These are phyloP conservation scores for Saccharomycopsis capsularis DNA, from an alignment of 805 yeast species.

Conservation along the genomic window DNA sequence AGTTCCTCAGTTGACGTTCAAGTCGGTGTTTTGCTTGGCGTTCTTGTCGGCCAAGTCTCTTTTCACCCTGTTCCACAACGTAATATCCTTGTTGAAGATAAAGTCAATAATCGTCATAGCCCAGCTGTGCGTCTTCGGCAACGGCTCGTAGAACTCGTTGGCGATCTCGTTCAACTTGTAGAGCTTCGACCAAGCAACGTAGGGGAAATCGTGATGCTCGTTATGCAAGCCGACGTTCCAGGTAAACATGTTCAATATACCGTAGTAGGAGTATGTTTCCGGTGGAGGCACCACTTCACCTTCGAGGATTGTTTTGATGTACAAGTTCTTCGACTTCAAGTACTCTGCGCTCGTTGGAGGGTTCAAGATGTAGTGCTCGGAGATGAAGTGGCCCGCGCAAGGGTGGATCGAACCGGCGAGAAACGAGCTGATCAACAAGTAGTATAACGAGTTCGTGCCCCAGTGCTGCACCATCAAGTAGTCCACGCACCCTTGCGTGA, in stretches of 20 bases:
- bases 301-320: constrained; percentile 18
- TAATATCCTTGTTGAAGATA: constrained; percentile 56
- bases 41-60: constrained; percentile 32
- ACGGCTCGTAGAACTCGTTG: constrained; percentile 69
- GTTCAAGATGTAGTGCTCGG: constrained; percentile 81
- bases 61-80: constrained; percentile 77
- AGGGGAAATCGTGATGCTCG: constrained; percentile 95
- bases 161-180: constrained; percentile 62
- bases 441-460: constrained; percentile 58
- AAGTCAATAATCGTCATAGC: constrained; percentile 67
- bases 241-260: constrained; percentile 64
- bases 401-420: constrained; percentile 92
- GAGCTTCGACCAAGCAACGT: constrained; percentile 80
- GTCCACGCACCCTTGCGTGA: constrained; percentile 55
- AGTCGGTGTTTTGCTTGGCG: constrained; percentile 1
- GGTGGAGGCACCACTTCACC: constrained; percentile 41
- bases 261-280: constrained; percentile 88
- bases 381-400: constrained; percentile 90
- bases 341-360: constrained; percentile 34
- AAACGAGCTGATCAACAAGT: constrained; percentile 70
- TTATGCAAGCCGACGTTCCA: constrained; percentile 95
- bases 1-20: constrained; percentile 18
- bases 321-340: constrained; percentile 12
- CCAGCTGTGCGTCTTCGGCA: constrained; percentile 79
- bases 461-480: constrained; percentile 46